phyloP scores from a whole-genome alignment of 331 rosid genomes.

The Spiraea crenata region DNA sequence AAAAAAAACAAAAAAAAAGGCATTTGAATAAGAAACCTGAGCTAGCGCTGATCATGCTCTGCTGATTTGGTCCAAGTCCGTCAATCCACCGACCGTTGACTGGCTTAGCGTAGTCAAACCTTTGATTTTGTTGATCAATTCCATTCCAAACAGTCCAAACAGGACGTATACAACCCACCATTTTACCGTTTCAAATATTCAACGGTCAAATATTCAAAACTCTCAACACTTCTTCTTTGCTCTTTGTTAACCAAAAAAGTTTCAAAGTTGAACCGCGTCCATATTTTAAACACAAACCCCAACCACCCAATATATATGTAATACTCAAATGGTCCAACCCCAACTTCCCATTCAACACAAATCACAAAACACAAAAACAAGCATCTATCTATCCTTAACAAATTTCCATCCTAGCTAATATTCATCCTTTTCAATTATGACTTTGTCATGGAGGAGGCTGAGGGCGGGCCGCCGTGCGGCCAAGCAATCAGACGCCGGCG shows the following conservation, averaged over 20 bases:
- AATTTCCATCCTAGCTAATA: neutral
- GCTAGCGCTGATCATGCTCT: no score
- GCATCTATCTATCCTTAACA: neutral
- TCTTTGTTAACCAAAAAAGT: neutral
- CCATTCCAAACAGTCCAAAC: neutral
- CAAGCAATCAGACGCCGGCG: neutral
- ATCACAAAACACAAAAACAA: constrained; percentile 8
- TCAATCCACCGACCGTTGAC: constrained; percentile 35
- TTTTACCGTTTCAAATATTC: constrained; percentile 40
- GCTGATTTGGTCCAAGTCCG: constrained; percentile 3
- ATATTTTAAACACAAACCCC: neutral
- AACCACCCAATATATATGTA: neutral
- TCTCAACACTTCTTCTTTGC: neutral
- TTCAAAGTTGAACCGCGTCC: constrained; percentile 29
- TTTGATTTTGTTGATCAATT: constrained; percentile 28
- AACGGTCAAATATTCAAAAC: constrained; percentile 39
- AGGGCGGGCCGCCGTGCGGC: constrained; percentile 20
- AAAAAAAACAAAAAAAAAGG: no score
- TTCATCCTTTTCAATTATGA: constrained; percentile 14
- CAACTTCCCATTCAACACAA: constrained; percentile 3
- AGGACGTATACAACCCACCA: neutral
- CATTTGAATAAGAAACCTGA: no score
- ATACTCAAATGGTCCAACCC: neutral
- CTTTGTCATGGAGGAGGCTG: constrained; percentile 46
- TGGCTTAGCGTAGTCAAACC: constrained; percentile 12